A percentile compares a stretch with the other conserved stretches of the same genome.
Evolutionary conservation across 1,284 basidiomycete species (phyloP).

Genomic region (Prillingera fragicola): DNA sequence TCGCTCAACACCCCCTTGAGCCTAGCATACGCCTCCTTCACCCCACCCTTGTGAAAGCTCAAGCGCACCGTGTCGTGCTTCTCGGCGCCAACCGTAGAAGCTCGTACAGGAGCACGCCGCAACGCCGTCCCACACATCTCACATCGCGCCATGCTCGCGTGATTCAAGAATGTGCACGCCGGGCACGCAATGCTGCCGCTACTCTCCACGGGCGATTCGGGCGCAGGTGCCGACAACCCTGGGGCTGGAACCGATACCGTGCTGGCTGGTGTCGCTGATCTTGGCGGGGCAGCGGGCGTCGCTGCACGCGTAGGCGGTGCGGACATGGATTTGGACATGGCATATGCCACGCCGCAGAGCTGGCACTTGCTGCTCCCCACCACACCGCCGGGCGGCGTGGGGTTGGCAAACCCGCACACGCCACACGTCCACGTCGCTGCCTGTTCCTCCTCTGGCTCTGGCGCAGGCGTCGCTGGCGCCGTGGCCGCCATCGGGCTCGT

Average conservation of each 20-base stretch:
- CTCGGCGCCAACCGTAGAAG: conserved; percentile 54
- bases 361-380: conserved; percentile 61
- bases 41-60: conserved; percentile 87
- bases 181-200: conserved; percentile 61
- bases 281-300: conserved; percentile 5
- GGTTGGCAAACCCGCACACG: conserved; percentile 76
- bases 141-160: conserved; percentile 66
- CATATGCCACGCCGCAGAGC: conserved; percentile 56
- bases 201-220: conserved; percentile 1
- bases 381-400: conserved; percentile 45
- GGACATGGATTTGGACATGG: conserved; percentile 7
- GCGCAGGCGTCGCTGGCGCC: neutral
- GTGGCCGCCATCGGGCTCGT: neutral
- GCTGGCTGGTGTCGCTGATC: neutral
- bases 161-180: conserved; percentile 89
- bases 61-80: conserved; percentile 56
- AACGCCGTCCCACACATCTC: conserved; percentile 82
- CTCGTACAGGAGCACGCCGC: conserved; percentile 13
- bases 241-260: neutral
- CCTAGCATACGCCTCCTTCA: conserved; percentile 72
- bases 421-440: conserved; percentile 64
- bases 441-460: neutral
- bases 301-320: conserved; percentile 5
- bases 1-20: conserved; percentile 70
- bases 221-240: neutral